A percentile compares a stretch with the other conserved stretches of the same genome.
These are phyloP conservation scores for Crithidia thermophila DNA, from an alignment of 208 protist species.

Conservation along the genomic window DNA sequence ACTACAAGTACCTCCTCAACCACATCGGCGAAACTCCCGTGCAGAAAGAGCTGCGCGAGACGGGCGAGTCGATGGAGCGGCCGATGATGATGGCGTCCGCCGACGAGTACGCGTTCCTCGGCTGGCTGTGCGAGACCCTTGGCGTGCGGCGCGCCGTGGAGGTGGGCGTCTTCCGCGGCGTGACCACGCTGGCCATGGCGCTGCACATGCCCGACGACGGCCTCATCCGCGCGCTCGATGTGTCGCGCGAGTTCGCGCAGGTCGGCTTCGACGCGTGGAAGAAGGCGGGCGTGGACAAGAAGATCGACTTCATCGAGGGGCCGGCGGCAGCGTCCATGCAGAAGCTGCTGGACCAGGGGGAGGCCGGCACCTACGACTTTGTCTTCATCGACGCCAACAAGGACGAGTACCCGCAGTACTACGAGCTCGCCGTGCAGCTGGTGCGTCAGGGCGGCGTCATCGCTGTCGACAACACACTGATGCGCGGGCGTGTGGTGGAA, in stretches of 20 bases:
- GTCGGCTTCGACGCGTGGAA: constrained; percentile 47
- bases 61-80: constrained; percentile 14
- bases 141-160: constrained; percentile 42
- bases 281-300: constrained; percentile 46
- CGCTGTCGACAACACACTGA: constrained; percentile 63
- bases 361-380: constrained; percentile 64
- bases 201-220: constrained; percentile 44
- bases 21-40: constrained; percentile 29
- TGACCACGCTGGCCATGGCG: constrained; percentile 50
- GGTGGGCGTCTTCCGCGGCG: constrained; percentile 62
- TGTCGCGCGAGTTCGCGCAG: constrained; percentile 44
- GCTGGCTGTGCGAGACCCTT: constrained; percentile 39
- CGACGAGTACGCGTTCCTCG: constrained; percentile 47
- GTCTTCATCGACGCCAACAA: constrained; percentile 78
- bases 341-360: constrained; percentile 32
- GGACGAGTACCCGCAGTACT: constrained; percentile 62
- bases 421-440: constrained; percentile 51
- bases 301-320: constrained; percentile 52
- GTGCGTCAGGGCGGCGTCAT: constrained; percentile 51
- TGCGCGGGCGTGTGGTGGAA: constrained; percentile 35
- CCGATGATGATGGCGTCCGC: constrained; percentile 35
- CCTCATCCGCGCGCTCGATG: constrained; percentile 44
- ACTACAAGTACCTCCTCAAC: constrained; percentile 41
- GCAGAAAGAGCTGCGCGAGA: constrained; percentile 24
- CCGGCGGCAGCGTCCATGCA: constrained; percentile 47